A percentile compares a stretch with the other conserved stretches of the same genome.
Evolutionary conservation across 1,284 basidiomycete species (phyloP).

Genomic region (Phylloboletellus chloephorus): DNA sequence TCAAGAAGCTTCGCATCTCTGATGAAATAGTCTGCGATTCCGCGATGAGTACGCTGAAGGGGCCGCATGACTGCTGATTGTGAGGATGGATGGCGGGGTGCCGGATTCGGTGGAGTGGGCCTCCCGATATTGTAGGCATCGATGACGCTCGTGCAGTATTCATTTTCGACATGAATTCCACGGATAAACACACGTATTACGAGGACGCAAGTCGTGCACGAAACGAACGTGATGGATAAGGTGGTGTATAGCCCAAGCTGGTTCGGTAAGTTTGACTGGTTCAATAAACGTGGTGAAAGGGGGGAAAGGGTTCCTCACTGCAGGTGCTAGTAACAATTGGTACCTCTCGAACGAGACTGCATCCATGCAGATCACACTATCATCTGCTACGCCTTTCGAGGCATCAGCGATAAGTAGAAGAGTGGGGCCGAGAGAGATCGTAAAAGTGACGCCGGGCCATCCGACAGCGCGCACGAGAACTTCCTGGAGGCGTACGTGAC

Average conservation of each 20-base stretch:
- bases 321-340: neutral
- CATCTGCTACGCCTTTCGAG: neutral
- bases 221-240: neutral
- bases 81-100: neutral
- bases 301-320: neutral
- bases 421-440: neutral
- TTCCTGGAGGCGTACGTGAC: neutral
- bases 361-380: conserved; percentile 1
- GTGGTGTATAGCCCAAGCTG: neutral
- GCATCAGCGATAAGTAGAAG: neutral
- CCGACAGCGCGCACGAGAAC: neutral
- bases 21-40: neutral
- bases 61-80: neutral
- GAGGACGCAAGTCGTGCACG: neutral
- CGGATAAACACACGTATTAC: neutral
- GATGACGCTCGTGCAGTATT: neutral
- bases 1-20: neutral
- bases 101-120: neutral
- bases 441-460: neutral
- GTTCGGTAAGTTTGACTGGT: neutral
- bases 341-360: neutral
- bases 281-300: neutral
- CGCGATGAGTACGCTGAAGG: neutral
- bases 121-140: neutral
- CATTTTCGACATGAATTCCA: neutral